A percentile compares a stretch with the other conserved stretches of the same genome.
phyloP scores from a whole-genome alignment of 2,329 filamentous ascomycete genomes.

The Didymella sp. region DNA sequence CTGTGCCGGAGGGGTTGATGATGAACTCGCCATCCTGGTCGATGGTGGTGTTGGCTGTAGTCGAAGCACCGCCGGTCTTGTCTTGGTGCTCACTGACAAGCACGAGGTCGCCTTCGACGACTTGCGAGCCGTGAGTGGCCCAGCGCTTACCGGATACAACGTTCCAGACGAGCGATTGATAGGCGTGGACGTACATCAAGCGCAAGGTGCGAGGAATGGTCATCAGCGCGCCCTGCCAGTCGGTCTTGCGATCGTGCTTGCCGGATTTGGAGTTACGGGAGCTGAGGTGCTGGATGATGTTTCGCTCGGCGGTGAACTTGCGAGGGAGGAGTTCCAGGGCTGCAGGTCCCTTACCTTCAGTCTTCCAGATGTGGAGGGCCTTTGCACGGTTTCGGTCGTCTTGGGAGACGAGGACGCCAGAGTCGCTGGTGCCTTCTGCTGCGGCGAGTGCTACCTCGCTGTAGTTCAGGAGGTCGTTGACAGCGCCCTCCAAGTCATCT shows the following conservation, averaged over 20 bases:
- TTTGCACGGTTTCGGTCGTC: constrained; percentile 83
- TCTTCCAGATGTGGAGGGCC: constrained; percentile 77
- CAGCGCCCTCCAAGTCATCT: constrained; percentile 79
- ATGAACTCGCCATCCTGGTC: constrained; percentile 71
- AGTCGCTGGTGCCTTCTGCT: constrained; percentile 51
- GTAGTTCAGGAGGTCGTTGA: constrained; percentile 78
- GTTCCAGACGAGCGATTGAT: constrained; percentile 96
- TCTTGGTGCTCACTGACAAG: constrained; percentile 66
- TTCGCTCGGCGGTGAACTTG: constrained; percentile 80
- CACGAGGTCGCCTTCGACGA: constrained; percentile 86
- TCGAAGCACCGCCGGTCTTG: constrained; percentile 48
- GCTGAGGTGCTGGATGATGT: constrained; percentile 78
- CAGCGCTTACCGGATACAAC: constrained; percentile 81
- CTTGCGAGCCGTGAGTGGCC: constrained; percentile 72
- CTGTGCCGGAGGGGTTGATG: constrained; percentile 64
- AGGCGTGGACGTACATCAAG: constrained; percentile 96
- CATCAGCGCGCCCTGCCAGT: constrained; percentile 82
- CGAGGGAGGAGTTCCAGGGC: constrained; percentile 75
- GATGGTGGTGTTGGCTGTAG: constrained; percentile 46
- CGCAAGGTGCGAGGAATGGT: constrained; percentile 81
- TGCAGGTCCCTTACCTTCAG: constrained; percentile 62
- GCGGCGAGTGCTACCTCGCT: constrained; percentile 67
- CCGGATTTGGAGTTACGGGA: constrained; percentile 53
- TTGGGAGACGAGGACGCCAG: constrained; percentile 62
- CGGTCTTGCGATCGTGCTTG: constrained; percentile 61